Base-by-base conservation (phyloP, 805 yeast genomes). In the Schwanniomyces polymorphus region DNA sequence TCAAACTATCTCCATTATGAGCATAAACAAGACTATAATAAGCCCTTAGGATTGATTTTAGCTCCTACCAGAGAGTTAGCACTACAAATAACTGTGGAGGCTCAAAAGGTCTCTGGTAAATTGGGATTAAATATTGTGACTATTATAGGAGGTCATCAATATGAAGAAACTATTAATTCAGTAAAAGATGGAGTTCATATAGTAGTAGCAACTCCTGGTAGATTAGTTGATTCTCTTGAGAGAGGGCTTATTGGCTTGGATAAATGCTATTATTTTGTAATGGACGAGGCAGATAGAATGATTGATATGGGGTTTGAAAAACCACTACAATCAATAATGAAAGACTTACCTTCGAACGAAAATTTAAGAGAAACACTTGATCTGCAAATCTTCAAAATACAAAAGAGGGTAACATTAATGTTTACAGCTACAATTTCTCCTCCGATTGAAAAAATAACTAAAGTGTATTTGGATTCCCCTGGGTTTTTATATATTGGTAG, bases 271-370 rank as follows among this genome's bases (percentile, higher is more conserved):
- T 86, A 82, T 50, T 67, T 92, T 18, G 85, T 88, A 1, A 75
- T 91, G 72, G 99, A 92, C 69, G 99, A 92, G 67, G 97, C 97
- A 1, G 99, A 92, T 65, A 75, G 91, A 54, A 92, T 92, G 98
- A 84, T 92, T 38, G 97, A 91, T 63, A 78, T 92, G 81, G 97
- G 97, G 4, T 92, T 92, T 63, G 97, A 90, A 61, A 86, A 80
- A 28, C 90, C 90, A 58, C 79, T 92, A 41, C 78, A 76, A 18
- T 73, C 76, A 37, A 81, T 92, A 12, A 63, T 87, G 43, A 72
- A 69, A 4, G 69, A 70, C 31, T 69, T 88, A n/a, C 86, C 89
- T 0, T 64, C 63, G 0, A 61, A 67, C 2, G 53, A 60, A 28
- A 49, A 56, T 6, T 57, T 64, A 12, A 46, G 44, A 14, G 43